Percentiles rank a stretch among this genome's conserved stretches.
Conservation (phyloP, 2,329 filamentous ascomycete genomes). For the Cladosporium sphaerospermum region DNA sequence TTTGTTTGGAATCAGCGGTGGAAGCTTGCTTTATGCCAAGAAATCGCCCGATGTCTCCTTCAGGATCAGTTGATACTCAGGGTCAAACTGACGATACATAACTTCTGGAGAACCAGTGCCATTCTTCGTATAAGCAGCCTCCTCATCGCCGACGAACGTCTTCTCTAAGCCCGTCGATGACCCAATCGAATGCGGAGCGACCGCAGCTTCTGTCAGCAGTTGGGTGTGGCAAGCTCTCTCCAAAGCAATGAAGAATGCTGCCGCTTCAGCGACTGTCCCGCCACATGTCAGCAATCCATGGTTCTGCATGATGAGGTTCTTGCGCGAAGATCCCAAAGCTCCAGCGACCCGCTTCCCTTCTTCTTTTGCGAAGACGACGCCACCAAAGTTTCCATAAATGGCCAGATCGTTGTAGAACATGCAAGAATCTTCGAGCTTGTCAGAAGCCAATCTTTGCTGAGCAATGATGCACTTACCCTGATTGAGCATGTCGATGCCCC, state of each 20-base stretch:
- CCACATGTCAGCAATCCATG: conserved; percentile 39
- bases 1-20: no score
- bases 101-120: conserved; percentile 2
- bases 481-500: conserved; percentile 35
- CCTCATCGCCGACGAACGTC: conserved; percentile 44
- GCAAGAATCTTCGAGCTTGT: conserved; percentile 17
- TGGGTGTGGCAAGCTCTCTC: conserved; percentile 57
- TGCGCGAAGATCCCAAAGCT: conserved; percentile 27
- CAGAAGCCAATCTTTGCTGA: not conserved
- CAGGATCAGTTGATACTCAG: conserved; percentile 6
- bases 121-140: conserved; percentile 31
- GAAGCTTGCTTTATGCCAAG: not conserved
- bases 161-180: conserved; percentile 39
- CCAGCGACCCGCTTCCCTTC: conserved; percentile 37
- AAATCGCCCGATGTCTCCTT: conserved; percentile 7
- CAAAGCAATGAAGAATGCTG: conserved; percentile 32
- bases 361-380: conserved; percentile 35
- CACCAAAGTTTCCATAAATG: conserved; percentile 37
- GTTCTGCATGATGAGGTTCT: conserved; percentile 33
- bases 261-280: conserved; percentile 32
- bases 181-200: conserved; percentile 24
- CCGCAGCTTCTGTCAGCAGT: conserved; percentile 55
- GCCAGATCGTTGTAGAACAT: conserved; percentile 31
- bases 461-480: conserved; percentile 25
- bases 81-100: conserved; percentile 10